These are phyloP conservation scores for Pinus tabuliformis DNA, from an alignment of 75 land plant genomes.

Conservation along the genomic window DNA sequence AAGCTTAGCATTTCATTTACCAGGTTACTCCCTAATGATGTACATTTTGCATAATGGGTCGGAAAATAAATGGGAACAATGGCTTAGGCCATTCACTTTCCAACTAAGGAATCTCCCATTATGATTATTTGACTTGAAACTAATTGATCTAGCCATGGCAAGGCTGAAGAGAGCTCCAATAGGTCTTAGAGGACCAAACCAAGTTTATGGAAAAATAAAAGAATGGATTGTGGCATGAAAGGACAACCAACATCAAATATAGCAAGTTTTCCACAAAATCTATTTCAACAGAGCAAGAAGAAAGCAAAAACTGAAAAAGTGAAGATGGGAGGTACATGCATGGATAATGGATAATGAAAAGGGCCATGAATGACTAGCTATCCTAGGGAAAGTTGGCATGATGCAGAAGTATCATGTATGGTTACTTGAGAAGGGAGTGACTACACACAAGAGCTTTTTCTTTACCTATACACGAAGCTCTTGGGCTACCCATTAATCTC, in stretches of 20 bases:
- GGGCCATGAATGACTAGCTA: neutral
- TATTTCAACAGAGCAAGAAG: too few species aligned
- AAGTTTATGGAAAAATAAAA: too few species aligned
- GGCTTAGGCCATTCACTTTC: neutral
- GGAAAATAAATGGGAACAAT: neutral
- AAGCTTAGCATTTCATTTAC: too few species aligned
- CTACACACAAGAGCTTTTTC: conserved; percentile 2
- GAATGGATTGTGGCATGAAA: too few species aligned
- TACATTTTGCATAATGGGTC: neutral
- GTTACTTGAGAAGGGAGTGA: neutral
- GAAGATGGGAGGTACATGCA: too few species aligned
- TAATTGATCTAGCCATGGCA: neutral
- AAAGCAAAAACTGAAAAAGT: too few species aligned
- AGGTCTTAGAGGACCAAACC: neutral
- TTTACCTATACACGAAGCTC: neutral
- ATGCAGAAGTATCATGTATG: neutral
- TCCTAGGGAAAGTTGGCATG: neutral
- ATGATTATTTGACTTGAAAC: neutral
- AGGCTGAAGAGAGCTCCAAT: neutral
- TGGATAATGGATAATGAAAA: too few species aligned
- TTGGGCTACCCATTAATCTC: neutral
- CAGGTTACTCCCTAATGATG: neutral
- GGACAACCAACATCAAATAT: too few species aligned
- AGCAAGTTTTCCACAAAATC: too few species aligned
- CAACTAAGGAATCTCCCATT: neutral